Evolutionary conservation across 495 filamentous ascomycete genomes (phyloP).

Genomic region (Neurospora pannonica): DNA sequence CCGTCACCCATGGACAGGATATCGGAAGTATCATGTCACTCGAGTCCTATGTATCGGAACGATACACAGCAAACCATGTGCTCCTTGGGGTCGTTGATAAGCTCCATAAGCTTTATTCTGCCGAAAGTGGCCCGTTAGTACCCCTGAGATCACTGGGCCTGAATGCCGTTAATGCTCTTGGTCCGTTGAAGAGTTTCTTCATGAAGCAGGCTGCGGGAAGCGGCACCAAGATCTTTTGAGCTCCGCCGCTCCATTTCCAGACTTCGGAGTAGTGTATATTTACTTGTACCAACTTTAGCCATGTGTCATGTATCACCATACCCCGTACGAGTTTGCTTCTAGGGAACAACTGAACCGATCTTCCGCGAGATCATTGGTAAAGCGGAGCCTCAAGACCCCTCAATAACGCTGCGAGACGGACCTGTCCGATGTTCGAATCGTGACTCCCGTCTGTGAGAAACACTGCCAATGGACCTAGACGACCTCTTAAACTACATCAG

Average conservation of each 20-base stretch:
- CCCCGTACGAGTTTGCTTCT: background rate
- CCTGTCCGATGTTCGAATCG: background rate
- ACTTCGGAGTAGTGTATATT: background rate
- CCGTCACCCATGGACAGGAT: slow-evolving; percentile 71
- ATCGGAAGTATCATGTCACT: slow-evolving; percentile 64
- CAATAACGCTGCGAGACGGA: background rate
- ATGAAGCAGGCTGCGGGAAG: slow-evolving; percentile 83
- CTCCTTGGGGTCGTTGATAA: slow-evolving; percentile 87
- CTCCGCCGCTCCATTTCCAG: background rate
- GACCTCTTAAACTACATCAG: background rate
- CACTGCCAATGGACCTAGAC: background rate
- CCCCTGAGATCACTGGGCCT: slow-evolving; percentile 69
- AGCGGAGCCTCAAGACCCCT: background rate
- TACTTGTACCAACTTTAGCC: background rate
- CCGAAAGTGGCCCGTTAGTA: slow-evolving; percentile 65
- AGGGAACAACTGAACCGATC: background rate
- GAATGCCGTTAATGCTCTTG: slow-evolving; percentile 64
- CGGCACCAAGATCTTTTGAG: slow-evolving; percentile 35
- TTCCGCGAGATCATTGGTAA: background rate
- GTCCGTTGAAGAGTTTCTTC: slow-evolving; percentile 70
- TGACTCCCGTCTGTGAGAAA: background rate
- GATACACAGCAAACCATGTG: slow-evolving; percentile 74
- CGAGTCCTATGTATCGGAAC: slow-evolving; percentile 66
- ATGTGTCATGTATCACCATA: background rate
- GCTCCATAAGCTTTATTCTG: slow-evolving; percentile 83